phyloP scores from a whole-genome alignment of 805 yeast species.

The Starmerella khaoyaiensis region DNA sequence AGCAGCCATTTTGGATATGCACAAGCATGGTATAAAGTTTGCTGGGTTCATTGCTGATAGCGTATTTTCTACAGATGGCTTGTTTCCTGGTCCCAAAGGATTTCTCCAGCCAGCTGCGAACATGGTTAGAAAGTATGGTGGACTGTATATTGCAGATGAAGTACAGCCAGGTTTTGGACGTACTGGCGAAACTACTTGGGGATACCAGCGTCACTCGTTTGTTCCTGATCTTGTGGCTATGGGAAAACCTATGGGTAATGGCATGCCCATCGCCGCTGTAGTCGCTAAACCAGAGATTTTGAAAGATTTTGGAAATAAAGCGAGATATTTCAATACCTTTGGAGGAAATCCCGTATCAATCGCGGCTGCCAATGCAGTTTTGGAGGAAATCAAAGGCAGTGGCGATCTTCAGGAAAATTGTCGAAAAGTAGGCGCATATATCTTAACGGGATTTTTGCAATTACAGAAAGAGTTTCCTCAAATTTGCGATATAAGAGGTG shows the following conservation, averaged over 20 bases:
- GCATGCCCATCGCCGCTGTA: conserved; percentile 12
- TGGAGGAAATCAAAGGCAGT: conserved; percentile 6
- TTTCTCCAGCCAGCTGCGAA: conserved; percentile 9
- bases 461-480: conserved; percentile 3
- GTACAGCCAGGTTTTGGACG: conserved; percentile 17
- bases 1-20: conserved; percentile 10
- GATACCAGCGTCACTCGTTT: conserved; percentile 13
- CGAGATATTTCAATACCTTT: conserved; percentile 14
- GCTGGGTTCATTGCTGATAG: conserved; percentile 13
- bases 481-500: conserved; percentile 13
- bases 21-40: conserved; percentile 13
- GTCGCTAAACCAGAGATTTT: conserved; percentile 6
- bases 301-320: conserved; percentile 13
- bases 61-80: conserved; percentile 12
- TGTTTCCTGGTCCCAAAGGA: conserved; percentile 7
- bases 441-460: conserved; percentile 6
- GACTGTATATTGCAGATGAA: conserved; percentile 15
- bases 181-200: conserved; percentile 12
- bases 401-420: conserved; percentile 8
- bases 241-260: conserved; percentile 18
- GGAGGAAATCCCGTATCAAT: conserved; percentile 15
- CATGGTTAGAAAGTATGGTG: conserved; percentile 7
- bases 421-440: conserved; percentile 6
- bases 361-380: conserved; percentile 13
- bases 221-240: conserved; percentile 12